phyloP scores from a whole-genome alignment of 2,329 filamentous ascomycete species.

The Peltaster fructicola region DNA sequence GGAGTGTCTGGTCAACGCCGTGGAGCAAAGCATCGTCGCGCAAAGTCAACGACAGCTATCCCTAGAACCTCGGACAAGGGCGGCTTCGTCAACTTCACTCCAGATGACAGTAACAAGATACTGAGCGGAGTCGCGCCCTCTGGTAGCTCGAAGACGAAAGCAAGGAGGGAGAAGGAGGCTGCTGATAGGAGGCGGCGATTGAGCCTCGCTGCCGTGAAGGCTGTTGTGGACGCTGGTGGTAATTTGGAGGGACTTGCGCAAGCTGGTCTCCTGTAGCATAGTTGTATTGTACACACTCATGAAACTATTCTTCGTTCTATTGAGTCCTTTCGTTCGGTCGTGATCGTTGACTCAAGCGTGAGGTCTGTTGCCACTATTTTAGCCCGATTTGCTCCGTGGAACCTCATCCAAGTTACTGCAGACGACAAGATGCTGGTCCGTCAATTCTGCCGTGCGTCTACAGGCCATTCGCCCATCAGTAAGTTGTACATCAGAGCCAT shows the following conservation, averaged over 20 bases:
- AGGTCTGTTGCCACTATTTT: no score
- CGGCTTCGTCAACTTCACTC: constrained; percentile 81
- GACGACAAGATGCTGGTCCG: no score
- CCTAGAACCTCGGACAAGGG: constrained; percentile 29
- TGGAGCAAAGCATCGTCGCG: constrained; percentile 13
- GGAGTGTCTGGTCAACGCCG: no score
- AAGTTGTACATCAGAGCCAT: no score
- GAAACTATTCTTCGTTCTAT: no score
- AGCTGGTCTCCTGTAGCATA: constrained; percentile 20
- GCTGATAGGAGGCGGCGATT: constrained; percentile 54
- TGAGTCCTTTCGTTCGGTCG: no score
- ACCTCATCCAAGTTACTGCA: no score
- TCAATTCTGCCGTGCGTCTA: no score
- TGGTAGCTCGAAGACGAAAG: constrained; percentile 85
- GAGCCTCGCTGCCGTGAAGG: constrained; percentile 50
- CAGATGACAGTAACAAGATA: constrained; percentile 58
- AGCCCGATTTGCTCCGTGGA: no score
- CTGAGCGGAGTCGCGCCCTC: constrained; percentile 82
- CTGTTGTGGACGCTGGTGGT: constrained; percentile 53
- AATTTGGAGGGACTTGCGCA: constrained; percentile 32
- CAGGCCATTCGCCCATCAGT: no score
- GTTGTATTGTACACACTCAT: not conserved
- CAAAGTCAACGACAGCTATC: constrained; percentile 13
- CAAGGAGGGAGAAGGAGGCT: constrained; percentile 75
- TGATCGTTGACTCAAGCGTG: no score